Conservation (phyloP, 306 rosid genomes). For the Dalbergia cultrata region DNA sequence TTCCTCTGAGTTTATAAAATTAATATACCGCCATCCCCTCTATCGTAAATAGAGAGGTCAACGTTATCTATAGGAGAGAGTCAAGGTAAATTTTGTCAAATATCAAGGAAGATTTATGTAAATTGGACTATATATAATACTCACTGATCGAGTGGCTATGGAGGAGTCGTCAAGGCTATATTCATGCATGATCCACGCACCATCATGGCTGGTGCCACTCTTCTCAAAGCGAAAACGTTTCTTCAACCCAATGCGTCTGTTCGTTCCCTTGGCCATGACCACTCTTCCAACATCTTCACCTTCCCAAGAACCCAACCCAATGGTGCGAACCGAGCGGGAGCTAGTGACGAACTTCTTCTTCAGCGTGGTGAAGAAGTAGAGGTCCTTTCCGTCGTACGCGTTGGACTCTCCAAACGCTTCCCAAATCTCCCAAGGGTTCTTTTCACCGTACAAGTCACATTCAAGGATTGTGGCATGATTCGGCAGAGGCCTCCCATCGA, state of each 20-base stretch:
- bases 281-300: neutral
- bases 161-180: neutral
- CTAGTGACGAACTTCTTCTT: neutral
- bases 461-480: neutral
- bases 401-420: neutral
- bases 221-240: slow-evolving; percentile 35
- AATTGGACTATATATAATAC: neutral
- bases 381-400: neutral
- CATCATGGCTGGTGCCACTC: neutral
- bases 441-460: slow-evolving; percentile 9
- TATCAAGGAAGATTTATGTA: too few relatives aligned
- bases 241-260: neutral
- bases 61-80: too few relatives aligned
- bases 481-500: slow-evolving; percentile 1
- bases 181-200: slow-evolving; percentile 40
- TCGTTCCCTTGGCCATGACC: neutral
- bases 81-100: too few relatives aligned
- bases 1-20: too few relatives aligned
- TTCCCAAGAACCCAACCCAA: slow-evolving; percentile 41
- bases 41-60: too few relatives aligned
- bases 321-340: slow-evolving; percentile 2
- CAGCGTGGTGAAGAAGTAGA: slow-evolving; percentile 11
- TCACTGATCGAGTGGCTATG: neutral
- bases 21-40: too few relatives aligned
- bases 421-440: slow-evolving; percentile 39